Evolutionary conservation across 768 basidiomycete genomes (phyloP).

Genomic region (Suillus decipiens): DNA sequence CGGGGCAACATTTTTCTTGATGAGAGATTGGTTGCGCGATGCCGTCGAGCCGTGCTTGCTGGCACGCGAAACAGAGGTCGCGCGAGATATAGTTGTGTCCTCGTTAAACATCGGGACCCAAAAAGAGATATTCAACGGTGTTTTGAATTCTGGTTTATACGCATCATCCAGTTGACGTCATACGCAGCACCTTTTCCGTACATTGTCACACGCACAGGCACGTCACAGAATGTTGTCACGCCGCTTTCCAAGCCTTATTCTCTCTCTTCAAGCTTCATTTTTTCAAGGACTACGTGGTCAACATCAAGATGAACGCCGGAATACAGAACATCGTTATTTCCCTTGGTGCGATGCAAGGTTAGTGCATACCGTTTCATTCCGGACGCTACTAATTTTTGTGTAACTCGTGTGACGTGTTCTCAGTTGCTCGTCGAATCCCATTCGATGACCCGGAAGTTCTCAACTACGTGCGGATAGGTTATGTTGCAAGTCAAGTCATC

Average conservation of each 20-base stretch:
- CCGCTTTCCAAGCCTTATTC: slow-evolving; percentile 9
- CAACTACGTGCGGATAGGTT: slow-evolving; percentile 80
- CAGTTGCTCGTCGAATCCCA: slow-evolving; percentile 89
- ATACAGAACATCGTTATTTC: slow-evolving; percentile 86
- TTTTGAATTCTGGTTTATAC: neutral
- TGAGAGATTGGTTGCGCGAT: slow-evolving; percentile 82
- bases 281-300: slow-evolving; percentile 19
- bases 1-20: slow-evolving; percentile 91
- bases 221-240: slow-evolving; percentile 17
- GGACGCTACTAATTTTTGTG: neutral
- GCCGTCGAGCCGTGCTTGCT: slow-evolving; percentile 68
- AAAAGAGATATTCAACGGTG: neutral
- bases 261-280: slow-evolving; percentile 4
- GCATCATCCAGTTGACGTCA: slow-evolving; percentile 7
- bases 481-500: slow-evolving; percentile 72
- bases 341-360: slow-evolving; percentile 91
- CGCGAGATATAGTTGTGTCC: slow-evolving; percentile 58
- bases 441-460: slow-evolving; percentile 88
- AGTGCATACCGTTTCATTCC: slow-evolving; percentile 16
- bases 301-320: slow-evolving; percentile 64
- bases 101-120: slow-evolving; percentile 38
- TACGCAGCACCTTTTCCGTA: slow-evolving; percentile 14
- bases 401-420: slow-evolving; percentile 11
- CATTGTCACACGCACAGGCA: slow-evolving; percentile 26
- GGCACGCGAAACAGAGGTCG: slow-evolving; percentile 70